Evolutionary conservation across 495 filamentous ascomycete genomes (phyloP).

Genomic region (Penicillium longicatenatum): DNA sequence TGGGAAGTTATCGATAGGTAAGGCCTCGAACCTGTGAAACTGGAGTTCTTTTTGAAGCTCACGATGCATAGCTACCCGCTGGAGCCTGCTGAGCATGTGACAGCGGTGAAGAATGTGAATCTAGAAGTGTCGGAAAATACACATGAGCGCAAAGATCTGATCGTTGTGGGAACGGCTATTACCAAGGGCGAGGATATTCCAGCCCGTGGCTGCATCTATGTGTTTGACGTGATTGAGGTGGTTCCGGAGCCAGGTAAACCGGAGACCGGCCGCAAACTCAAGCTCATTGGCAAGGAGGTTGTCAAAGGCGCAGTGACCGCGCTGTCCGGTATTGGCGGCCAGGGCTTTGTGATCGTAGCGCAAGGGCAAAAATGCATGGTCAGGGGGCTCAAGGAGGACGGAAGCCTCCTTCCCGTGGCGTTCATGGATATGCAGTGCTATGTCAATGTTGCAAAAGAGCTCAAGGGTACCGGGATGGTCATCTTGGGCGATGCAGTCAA

Average conservation of each 20-base stretch:
- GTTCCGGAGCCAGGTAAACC: conserved; percentile 85
- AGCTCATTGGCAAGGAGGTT: conserved; percentile 83
- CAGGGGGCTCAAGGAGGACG: conserved; percentile 91
- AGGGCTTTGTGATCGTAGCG: conserved; percentile 86
- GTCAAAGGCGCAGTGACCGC: conserved; percentile 94
- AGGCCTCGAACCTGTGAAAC: not conserved
- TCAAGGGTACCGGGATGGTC: conserved; percentile 79
- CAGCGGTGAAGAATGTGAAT: conserved; percentile 79
- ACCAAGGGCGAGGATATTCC: conserved; percentile 86
- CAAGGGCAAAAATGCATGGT: conserved; percentile 99
- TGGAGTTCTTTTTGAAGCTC: not conserved
- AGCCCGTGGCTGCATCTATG: conserved; percentile 80
- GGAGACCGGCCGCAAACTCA: conserved; percentile 80
- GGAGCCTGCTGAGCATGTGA: conserved; percentile 71
- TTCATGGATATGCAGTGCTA: conserved; percentile 98
- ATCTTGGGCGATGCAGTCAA: conserved; percentile 87
- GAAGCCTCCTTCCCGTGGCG: conserved; percentile 85
- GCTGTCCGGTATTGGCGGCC: conserved; percentile 82
- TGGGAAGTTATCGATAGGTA: conserved; percentile 78
- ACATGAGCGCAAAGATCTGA: conserved; percentile 75
- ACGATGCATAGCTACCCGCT: conserved; percentile 46
- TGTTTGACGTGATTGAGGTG: conserved; percentile 88
- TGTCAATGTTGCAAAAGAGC: conserved; percentile 76
- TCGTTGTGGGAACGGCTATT: conserved; percentile 83
- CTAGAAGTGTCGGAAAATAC: conserved; percentile 90